Evolutionary conservation across 345 rosid genomes (phyloP).

Genomic region (Rhizophora mangle): DNA sequence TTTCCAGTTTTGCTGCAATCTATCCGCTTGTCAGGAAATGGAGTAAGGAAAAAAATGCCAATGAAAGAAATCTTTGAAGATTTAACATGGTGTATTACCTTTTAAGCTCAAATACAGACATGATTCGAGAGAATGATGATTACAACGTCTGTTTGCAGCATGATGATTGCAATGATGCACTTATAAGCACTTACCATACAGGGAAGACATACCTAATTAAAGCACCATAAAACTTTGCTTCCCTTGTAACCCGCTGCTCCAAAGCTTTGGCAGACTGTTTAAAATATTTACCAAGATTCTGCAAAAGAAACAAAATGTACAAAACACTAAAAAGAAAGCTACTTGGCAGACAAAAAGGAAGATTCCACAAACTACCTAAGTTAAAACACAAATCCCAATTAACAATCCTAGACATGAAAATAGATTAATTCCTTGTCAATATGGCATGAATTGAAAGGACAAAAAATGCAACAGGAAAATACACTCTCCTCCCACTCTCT

Average conservation of each 20-base stretch:
- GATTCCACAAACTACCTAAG: not conserved
- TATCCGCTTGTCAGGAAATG: constrained; percentile 37
- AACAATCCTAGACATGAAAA: not conserved
- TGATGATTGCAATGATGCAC: not conserved
- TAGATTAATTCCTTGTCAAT: not conserved
- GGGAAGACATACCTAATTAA: constrained; percentile 61
- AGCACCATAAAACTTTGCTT: constrained; percentile 97
- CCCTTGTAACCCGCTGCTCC: constrained; percentile 74
- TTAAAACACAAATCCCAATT: not conserved
- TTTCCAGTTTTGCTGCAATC: constrained; percentile 99
- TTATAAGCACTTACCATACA: not conserved
- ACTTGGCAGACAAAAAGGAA: not conserved
- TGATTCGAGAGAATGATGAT: not conserved
- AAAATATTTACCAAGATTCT: constrained; percentile 88
- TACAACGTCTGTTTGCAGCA: not conserved
- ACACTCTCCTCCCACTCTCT: not conserved
- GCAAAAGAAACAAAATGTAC: constrained; percentile 19
- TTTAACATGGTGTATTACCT: not conserved
- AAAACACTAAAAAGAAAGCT: not conserved
- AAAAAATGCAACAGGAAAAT: not conserved
- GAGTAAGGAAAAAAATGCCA: not conserved
- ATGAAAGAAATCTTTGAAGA: not conserved
- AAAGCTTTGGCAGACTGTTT: constrained; percentile 86
- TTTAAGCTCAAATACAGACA: not conserved
- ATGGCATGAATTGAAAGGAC: not conserved